Percentiles rank a stretch among this genome's conserved stretches.
phyloP scores from a whole-genome alignment of 2,329 filamentous ascomycete genomes.

The Venturia carpophila region DNA sequence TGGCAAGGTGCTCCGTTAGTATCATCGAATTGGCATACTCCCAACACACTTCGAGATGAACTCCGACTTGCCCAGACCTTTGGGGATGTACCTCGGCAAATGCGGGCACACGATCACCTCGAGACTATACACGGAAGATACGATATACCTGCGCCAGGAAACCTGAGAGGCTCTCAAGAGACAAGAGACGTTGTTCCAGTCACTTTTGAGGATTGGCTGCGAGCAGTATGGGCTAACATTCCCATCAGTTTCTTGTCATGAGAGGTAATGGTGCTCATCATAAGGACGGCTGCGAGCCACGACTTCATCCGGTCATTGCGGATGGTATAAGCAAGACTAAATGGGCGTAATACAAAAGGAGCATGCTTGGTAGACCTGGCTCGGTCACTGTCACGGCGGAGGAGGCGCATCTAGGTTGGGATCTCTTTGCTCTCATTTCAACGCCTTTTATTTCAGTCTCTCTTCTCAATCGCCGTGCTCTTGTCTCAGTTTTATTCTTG shows the following conservation, averaged over 20 bases:
- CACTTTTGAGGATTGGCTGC: constrained; percentile 35
- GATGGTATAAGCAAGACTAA: background rate
- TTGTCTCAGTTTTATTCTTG: too few species aligned
- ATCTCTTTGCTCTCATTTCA: too few species aligned
- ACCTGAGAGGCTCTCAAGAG: constrained; percentile 43
- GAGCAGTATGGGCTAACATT: constrained; percentile 12
- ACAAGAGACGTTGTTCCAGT: constrained; percentile 33
- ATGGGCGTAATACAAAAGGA: background rate
- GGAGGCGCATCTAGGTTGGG: background rate
- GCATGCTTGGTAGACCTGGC: background rate
- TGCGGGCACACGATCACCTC: constrained; percentile 51
- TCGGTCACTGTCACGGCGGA: background rate
- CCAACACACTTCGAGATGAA: constrained; percentile 31
- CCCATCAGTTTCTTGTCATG: background rate
- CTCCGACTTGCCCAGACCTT: constrained; percentile 36
- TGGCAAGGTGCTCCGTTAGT: background rate
- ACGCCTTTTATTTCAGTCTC: too few species aligned
- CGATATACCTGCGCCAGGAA: constrained; percentile 50
- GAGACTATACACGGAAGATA: constrained; percentile 63
- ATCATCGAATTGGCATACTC: constrained; percentile 4
- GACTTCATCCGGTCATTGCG: background rate
- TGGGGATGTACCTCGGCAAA: constrained; percentile 30
- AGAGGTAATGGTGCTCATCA: background rate
- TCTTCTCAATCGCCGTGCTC: background rate
- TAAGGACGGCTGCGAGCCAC: background rate